Evolutionary conservation across 148 eudicot genomes (phyloP), one percentile per base, ranked within the genome.

Genomic region (Vaccinium vitisidaea): DNA sequence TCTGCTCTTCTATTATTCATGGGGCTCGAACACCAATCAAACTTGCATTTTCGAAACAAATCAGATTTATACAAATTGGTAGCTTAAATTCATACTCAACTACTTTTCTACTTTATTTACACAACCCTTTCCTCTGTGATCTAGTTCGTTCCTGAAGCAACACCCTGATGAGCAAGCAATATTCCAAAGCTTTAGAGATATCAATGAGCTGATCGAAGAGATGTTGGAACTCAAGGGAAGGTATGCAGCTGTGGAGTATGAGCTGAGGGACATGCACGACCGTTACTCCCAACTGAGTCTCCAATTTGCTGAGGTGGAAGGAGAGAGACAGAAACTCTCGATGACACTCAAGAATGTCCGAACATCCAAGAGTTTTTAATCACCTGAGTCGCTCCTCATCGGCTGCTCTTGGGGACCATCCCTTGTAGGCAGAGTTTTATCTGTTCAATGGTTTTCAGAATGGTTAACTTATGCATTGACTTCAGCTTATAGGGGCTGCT

Each of bases 291-390:
- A 91, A 80, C 90, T 96, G 32, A 96, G 99, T 91, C 91, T 96
- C 85, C 93, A 93, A 79, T 93, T 92, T 85, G 98, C 99, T 0
- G 98, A 96, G 91, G 99, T 96, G 52, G 98, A 96, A 92, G 99
- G 99, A 58, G 99, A 96, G 88, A 90, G 99, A 86, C 95, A 94
- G 83, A 96, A 90, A 89, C 92, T 96, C 43, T 88, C 74, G 84
- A 92, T 96, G 95, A 94, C 94, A 2, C 95, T 96, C 23, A 96
- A 93, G 85, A 96, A 92, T 56, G 87, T 85, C 23, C 89, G 98
- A 5, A 83, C 94, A 73, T 89, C 99, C 6, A 94, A 86, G 83
- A 92, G 89, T 74, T 84, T 27, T 89, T 83, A 50, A 23, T 4
- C 83, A 77, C 14, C 70, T 86, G 8, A 87, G 83, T 82, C 88